Evolutionary conservation across 306 rosid species (phyloP), one percentile per base, ranked within the genome.

Genomic region (Prunus salicina): DNA sequence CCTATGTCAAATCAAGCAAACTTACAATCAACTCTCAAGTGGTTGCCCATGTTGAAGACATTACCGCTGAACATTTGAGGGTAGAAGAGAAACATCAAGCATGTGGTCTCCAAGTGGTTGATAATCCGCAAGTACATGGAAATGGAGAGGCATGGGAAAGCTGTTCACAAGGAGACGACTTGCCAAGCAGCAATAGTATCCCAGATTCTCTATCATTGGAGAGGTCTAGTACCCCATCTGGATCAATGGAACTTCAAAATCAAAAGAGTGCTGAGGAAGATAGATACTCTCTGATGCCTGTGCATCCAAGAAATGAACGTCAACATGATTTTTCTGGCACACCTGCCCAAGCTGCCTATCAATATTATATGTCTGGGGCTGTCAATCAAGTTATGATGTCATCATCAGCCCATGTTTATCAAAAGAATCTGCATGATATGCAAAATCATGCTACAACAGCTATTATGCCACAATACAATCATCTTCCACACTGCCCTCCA

Each of bases 131-230:
- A 74, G 76, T 71, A 64, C 87, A 51, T 52, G 92, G 82, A 84
- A 88, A 75, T 82, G 91, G 90, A 78, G 96, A 89, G 80, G 83
- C 75, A 3, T 78, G 78, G 79, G 93, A 88, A 84, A 87, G 84
- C 76, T 82, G 75, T 76, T 89, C 91, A 8, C 97, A 79, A 50
- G 91, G 81, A 72, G 91, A 89, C 61, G 91, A 88, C 71, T 71
- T 92, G 25, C 99, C 97, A 12, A 88, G 93, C 77, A 77, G 94
- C 80, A 79, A 70, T 58, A 81, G 94, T 61, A 28, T 89, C 30
- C 96, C 87, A 0, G 93, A 91, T 87, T 96, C 99, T 76, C 69
- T 86, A 67, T 92, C 99, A 67, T 13, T 96, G 67, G 98, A 96
- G 78, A 91, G 94, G 71, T 93, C 97, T 71, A 89, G 86, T 69